phyloP scores from a whole-genome alignment of 306 rosid genomes.

The Casuarina equisetifolia region DNA sequence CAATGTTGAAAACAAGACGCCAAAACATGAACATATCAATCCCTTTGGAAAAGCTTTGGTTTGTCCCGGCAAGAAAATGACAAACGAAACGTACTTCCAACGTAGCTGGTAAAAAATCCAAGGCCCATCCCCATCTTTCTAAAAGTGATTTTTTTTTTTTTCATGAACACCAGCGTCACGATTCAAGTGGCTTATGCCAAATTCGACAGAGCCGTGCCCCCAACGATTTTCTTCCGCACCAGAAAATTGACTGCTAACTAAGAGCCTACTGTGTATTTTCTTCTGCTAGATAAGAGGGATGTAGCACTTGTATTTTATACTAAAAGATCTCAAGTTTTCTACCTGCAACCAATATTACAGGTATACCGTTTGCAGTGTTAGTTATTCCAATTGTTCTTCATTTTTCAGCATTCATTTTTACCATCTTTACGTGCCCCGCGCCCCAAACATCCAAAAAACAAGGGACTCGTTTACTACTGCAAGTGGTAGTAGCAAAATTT shows the following conservation, averaged over 20 bases:
- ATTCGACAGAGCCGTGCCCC: neutral
- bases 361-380: neutral
- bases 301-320: too few relatives aligned
- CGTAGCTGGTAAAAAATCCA: neutral
- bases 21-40: constrained; percentile 16
- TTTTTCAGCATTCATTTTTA: neutral
- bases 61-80: neutral
- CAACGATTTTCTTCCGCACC: neutral
- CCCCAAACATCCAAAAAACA: neutral
- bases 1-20: constrained; percentile 27
- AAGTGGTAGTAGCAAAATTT: too few relatives aligned
- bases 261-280: too few relatives aligned
- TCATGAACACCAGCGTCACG: neutral
- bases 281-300: too few relatives aligned
- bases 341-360: neutral
- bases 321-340: neutral
- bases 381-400: neutral
- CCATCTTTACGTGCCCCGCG: neutral
- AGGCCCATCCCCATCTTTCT: neutral
- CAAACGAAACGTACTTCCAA: constrained; percentile 12
- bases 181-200: neutral
- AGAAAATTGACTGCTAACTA: neutral
- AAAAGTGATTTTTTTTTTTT: neutral
- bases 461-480: neutral
- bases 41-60: neutral